phyloP scores from a whole-genome alignment of 73 alveolate species.

The Tetrahymena malaccensis region DNA sequence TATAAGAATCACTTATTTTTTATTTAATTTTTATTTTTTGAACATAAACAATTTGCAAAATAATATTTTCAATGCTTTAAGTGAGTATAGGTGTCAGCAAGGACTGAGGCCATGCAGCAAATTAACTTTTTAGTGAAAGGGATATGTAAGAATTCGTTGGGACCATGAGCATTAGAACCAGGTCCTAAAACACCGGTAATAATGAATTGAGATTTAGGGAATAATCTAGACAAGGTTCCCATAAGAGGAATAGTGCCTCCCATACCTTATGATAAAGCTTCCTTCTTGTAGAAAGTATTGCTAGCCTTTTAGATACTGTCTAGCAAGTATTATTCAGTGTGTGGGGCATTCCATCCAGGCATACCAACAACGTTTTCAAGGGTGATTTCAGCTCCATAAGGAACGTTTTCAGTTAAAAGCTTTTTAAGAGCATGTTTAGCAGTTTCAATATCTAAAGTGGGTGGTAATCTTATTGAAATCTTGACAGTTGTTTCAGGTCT shows the following conservation, averaged over 20 bases:
- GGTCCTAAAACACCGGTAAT: slow-evolving; percentile 92
- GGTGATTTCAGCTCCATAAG: slow-evolving; percentile 71
- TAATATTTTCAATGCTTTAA: neutral
- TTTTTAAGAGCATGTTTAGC: slow-evolving; percentile 57
- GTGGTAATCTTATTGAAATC: slow-evolving; percentile 85
- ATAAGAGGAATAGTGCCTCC: slow-evolving; percentile 54
- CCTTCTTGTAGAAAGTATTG: slow-evolving; percentile 14
- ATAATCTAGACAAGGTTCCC: slow-evolving; percentile 33
- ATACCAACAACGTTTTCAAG: slow-evolving; percentile 43
- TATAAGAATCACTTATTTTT: neutral
- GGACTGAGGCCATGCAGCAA: slow-evolving; percentile 26
- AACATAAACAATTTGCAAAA: too few species aligned
- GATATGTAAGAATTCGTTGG: slow-evolving; percentile 72
- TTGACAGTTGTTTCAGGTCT: slow-evolving; percentile 71
- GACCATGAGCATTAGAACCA: slow-evolving; percentile 84
- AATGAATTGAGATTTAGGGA: slow-evolving; percentile 82
- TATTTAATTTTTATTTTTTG: too few species aligned
- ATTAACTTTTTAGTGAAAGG: slow-evolving; percentile 64
- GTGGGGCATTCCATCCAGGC: slow-evolving; percentile 59
- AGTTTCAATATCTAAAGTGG: slow-evolving; percentile 64
- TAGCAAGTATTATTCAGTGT: neutral
- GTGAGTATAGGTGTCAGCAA: slow-evolving; percentile 1
- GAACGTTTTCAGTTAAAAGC: slow-evolving; percentile 69
- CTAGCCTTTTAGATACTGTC: slow-evolving; percentile 10
- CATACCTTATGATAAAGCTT: slow-evolving; percentile 25